Base-by-base conservation (phyloP, 2,329 filamentous ascomycete genomes). In the Penicillium sp. region DNA sequence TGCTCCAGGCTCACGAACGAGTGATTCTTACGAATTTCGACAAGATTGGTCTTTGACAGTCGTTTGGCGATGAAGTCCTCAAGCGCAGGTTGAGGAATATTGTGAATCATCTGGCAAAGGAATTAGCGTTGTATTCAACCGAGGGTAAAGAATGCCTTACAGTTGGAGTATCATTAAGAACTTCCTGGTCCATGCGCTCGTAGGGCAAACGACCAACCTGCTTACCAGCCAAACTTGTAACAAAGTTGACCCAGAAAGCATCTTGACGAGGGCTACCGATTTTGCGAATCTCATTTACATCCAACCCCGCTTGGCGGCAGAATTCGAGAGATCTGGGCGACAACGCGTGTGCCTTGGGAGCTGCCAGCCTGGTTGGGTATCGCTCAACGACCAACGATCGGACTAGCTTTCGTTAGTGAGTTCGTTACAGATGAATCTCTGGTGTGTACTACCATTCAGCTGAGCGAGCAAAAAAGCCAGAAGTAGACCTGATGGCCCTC, bases 61-160 rank as follows among this genome's bases (percentile, higher is more conserved):
- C 61, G 50, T 5, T 62, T 52, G 3, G 69, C 64, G 2, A 78
- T 55, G 14, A 73, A 60, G n/a, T 75, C 61, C 46, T 79, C 77
- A 55, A 77, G 76, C 1, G 61, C 67, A 8, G 76, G 76, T 41
- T 79, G 75, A 0, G 76, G 73, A 6, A 79, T 73, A 54, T 78
- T 79, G 45, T 77, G 75, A 24, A 79, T 75, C 75, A 78, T 77
- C 66, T 41, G 13, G 33, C 21, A 16, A 29, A 14, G 33, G 5
- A 13, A 39, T 51, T 1, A 50, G 53, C n/a, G 35, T 19, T 7
- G 6, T 22, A 22, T 21, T 33, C 31, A 21, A 21, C 13, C 9
- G 19, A 7, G 8, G 8, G 5, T n/a, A 13, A 27, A 11, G 9
- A 9, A 14, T n/a, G 16, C 48, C 55, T 39, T 47, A 71, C 73